Evolutionary conservation across 768 basidiomycete genomes (phyloP), one percentile per base, ranked within the genome.

Genomic region (Tricholoma bakamatsutake): DNA sequence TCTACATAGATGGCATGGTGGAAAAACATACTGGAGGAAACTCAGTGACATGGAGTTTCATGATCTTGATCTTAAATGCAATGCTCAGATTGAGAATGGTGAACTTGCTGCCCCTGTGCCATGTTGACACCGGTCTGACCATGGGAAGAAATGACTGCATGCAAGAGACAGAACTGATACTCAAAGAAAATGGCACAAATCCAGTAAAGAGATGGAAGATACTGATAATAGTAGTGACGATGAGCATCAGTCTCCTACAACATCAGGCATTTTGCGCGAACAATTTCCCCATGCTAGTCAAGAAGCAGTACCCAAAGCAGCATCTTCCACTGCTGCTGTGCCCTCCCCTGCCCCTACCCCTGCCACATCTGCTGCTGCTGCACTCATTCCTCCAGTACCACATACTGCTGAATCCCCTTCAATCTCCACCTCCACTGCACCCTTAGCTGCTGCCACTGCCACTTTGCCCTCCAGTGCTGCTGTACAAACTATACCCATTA

Each of bases 81-180:
- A 50, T 30, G 30, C 33, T 15, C 53, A 50, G 31, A 40, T 50
- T 50, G 46, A 47, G 5, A 30, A 30, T 21, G 57, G 57, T 13
- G 48, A 55, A 11, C 13, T 55, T 24, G 30, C 21, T 17, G n/a
- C 31, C n/a, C 57, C 57, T 9, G 31, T 54, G 24, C 55, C 53
- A 40, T 47, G 54, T 30, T n/a, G 33, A n/a, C 8, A 15, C 35
- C 21, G 54, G 24, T 58, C 57, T 28, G 57, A 58, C 40, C 34
- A 50, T 27, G 53, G 57, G 21, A 58, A 58, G 21, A 58, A 50
- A 45, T 27, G 55, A n/a, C 42, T 17, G 18, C n/a, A 11, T 17
- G 34, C 9, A 21, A 47, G 27, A 24, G 24, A 45, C 27, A 24
- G 43, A 24, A 45, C 43, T 45, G 43, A 45, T 45, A 45, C 10